Evolutionary conservation across 495 filamentous ascomycete species (phyloP), one percentile per base, ranked within the genome.

Genomic region (Clohesyomyces aquaticus): DNA sequence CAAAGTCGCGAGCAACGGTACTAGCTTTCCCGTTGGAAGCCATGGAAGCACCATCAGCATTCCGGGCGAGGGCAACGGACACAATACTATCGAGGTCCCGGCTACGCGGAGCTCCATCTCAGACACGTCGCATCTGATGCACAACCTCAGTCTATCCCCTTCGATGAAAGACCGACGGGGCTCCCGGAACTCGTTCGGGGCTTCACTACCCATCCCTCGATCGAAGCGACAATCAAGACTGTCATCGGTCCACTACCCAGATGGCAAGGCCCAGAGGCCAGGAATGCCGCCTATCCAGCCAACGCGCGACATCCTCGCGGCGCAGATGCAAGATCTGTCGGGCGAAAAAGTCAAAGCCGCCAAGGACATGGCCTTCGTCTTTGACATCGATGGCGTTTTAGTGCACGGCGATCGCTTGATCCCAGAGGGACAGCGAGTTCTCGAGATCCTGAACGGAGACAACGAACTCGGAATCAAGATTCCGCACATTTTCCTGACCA

Each of bases 121-220:
- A 18, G 85, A 91, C 77, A 83, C 85, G 26, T 78, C 83, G 23
- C 77, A 82, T 55, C 86, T 85, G 76, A 91, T 91, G 88, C 88
- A 91, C 79, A 82, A 83, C 60, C 77, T 91, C 73, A 88, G 85
- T 63, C 72, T 86, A 27, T 74, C 81, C 2, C 88, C 88, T 6
- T 91, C 88, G 1, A 81, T 83, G 74, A 84, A 82, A 73, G 83
- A 87, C 56, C 79, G 88, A 35, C 78, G 88, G 49, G 78, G 84
- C 22, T 91, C 89, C 32, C 83, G 88, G 62, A 93, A 91, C 82
- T 91, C 88, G 12, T 91, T 93, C 68, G 89, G 88, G 50, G 80
- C 87, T 41, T 84, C 87, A 16, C 83, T 93, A 11, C 89, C 88
- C 41, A 93, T 92, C 61, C 89, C 88, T 28, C 77, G 84, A 52